Evolutionary conservation across 164 flowering plant species (phyloP).

Genomic region (Amborella trichopoda): DNA sequence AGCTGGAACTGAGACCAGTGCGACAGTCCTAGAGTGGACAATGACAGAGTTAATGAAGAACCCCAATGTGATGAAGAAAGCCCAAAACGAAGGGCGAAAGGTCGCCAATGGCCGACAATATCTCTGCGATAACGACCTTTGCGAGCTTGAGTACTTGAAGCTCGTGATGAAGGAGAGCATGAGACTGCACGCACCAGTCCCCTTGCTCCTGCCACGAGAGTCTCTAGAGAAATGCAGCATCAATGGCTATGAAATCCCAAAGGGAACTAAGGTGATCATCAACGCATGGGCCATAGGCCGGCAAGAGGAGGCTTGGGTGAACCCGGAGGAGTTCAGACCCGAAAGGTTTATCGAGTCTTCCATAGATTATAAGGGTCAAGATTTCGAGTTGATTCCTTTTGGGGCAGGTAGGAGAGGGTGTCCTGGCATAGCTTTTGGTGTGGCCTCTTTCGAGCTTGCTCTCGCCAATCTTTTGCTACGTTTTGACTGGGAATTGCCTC

Average conservation of each 20-base stretch:
- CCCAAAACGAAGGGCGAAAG: slow-evolving; percentile 31
- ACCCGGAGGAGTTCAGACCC: slow-evolving; percentile 34
- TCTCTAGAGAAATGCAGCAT: slow-evolving; percentile 28
- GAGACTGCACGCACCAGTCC: slow-evolving; percentile 45
- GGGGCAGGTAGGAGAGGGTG: slow-evolving; percentile 7
- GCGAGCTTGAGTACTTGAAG: slow-evolving; percentile 26
- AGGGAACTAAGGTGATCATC: slow-evolving; percentile 27
- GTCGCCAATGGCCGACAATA: slow-evolving; percentile 20
- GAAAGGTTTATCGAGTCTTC: slow-evolving; percentile 33
- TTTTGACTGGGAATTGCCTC: slow-evolving; percentile 3
- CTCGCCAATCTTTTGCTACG: slow-evolving; percentile 5
- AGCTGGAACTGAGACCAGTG: slow-evolving; percentile 53
- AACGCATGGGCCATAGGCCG: slow-evolving; percentile 55
- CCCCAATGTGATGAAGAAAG: slow-evolving; percentile 27
- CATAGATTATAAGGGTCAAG: slow-evolving; percentile 33
- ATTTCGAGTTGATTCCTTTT: slow-evolving; percentile 21
- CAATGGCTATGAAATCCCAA: slow-evolving; percentile 30
- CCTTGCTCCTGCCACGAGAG: slow-evolving; percentile 36
- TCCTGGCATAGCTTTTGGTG: slow-evolving; percentile 9
- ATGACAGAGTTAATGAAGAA: slow-evolving; percentile 49
- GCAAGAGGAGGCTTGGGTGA: no score
- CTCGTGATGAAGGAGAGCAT: slow-evolving; percentile 40
- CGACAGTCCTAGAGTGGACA: slow-evolving; percentile 37
- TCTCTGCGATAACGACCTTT: slow-evolving; percentile 28
- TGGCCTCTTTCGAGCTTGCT: slow-evolving; percentile 4